phyloP scores from a whole-genome alignment of 345 rosid species.

The Eucalyptus victrix region DNA sequence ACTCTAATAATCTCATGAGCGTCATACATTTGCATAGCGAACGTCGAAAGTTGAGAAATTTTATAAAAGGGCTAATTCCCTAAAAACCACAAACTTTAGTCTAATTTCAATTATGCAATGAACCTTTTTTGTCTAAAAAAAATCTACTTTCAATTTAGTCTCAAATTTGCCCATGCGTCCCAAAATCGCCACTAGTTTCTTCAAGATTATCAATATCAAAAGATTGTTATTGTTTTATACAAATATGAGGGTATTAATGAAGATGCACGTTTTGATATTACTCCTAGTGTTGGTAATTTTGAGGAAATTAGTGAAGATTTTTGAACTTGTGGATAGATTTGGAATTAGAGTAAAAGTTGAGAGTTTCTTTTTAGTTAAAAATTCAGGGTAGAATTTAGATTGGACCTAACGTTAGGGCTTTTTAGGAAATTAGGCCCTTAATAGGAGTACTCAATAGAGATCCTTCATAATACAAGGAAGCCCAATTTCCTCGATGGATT shows the following conservation, averaged over 20 bases:
- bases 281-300: neutral
- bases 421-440: neutral
- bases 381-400: neutral
- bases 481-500: neutral
- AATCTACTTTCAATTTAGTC: neutral
- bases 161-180: neutral
- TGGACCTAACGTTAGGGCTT: neutral
- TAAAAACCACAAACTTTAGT: neutral
- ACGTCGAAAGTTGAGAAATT: neutral
- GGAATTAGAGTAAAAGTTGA: neutral
- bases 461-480: neutral
- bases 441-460: neutral
- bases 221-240: neutral
- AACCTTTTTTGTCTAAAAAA: neutral
- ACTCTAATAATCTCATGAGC: neutral
- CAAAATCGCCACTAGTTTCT: neutral
- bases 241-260: neutral
- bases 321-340: neutral
- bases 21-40: neutral
- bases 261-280: neutral
- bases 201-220: neutral
- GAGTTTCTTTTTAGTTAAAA: neutral
- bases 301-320: neutral
- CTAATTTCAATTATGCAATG: neutral
- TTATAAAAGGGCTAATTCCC: neutral